A percentile compares a stretch with the other conserved stretches of the same genome.
phyloP scores from a whole-genome alignment of 2,329 filamentous ascomycete species.

The Trichoderma semiorbis region DNA sequence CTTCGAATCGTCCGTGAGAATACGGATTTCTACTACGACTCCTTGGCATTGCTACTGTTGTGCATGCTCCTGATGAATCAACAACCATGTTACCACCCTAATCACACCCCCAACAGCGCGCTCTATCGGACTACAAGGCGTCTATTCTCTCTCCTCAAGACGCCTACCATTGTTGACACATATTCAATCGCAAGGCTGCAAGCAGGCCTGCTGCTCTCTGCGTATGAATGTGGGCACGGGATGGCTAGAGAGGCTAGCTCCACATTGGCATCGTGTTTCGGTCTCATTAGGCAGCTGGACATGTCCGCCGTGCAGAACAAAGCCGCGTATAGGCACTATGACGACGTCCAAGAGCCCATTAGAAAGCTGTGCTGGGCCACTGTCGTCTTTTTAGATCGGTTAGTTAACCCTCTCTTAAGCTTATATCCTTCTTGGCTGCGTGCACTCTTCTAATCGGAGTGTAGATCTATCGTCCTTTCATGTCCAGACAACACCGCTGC shows the following conservation, averaged over 20 bases:
- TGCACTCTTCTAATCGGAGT: not conserved
- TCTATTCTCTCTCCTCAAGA: not conserved
- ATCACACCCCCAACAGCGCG: not conserved
- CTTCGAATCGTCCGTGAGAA: too few relatives aligned
- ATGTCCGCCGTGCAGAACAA: not conserved
- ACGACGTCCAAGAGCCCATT: not conserved
- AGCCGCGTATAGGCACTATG: too few relatives aligned
- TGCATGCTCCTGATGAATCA: conserved; percentile 10
- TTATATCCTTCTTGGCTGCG: not conserved
- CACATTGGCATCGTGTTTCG: conserved; percentile 5
- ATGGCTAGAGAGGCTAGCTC: not conserved
- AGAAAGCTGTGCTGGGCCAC: not conserved
- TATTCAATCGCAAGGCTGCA: not conserved
- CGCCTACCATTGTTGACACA: not conserved
- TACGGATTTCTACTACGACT: not conserved
- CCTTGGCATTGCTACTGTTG: not conserved
- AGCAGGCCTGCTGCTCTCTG: not conserved
- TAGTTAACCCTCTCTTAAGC: not conserved
- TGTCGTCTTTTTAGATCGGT: conserved; percentile 13
- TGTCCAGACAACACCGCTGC: not conserved
- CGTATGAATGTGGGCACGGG: conserved; percentile 13
- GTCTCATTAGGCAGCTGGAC: not conserved
- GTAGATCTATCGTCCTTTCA: not conserved
- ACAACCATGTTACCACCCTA: not conserved
- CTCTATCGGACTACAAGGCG: conserved; percentile 2